These are phyloP conservation scores for Cladophialophora bantiana DNA, from an alignment of 2,329 filamentous ascomycete species.

Conservation along the genomic window DNA sequence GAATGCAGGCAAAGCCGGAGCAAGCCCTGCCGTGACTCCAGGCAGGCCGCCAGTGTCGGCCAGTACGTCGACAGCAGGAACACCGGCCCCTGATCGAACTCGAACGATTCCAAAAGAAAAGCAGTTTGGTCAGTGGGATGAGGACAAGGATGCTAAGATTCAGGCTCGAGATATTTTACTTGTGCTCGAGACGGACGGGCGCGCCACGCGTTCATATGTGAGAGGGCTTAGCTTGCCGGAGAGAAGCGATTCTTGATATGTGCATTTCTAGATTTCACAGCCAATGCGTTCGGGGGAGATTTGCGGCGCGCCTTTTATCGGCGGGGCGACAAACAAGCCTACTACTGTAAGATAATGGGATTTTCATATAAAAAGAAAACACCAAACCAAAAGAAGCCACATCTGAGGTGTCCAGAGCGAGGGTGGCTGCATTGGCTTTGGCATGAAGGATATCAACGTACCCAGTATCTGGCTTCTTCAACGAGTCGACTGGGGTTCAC, in stretches of 20 bases:
- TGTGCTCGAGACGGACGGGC: conserved; percentile 79
- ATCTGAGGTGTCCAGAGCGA: background rate
- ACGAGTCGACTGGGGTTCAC: conserved; percentile 8
- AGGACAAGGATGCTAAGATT: conserved; percentile 78
- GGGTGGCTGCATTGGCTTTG: conserved; percentile 9
- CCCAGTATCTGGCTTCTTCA: background rate
- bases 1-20: conserved; percentile 46
- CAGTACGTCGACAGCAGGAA: conserved; percentile 31
- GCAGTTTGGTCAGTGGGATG: conserved; percentile 75
- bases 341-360: conserved; percentile 29
- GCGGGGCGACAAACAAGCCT: conserved; percentile 9
- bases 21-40: conserved; percentile 42
- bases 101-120: conserved; percentile 53
- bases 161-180: conserved; percentile 84
- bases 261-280: conserved; percentile 35
- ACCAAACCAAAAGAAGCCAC: background rate
- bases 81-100: conserved; percentile 31
- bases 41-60: conserved; percentile 26
- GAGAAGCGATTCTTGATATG: conserved; percentile 30
- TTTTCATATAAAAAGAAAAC: background rate
- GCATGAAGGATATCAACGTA: conserved; percentile 13
- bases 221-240: conserved; percentile 47
- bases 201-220: conserved; percentile 52
- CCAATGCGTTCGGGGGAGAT: conserved; percentile 7
- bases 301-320: background rate